These are phyloP conservation scores for Trichopus zeylanicus DNA, from an alignment of 116 monocot genomes.

Conservation along the genomic window DNA sequence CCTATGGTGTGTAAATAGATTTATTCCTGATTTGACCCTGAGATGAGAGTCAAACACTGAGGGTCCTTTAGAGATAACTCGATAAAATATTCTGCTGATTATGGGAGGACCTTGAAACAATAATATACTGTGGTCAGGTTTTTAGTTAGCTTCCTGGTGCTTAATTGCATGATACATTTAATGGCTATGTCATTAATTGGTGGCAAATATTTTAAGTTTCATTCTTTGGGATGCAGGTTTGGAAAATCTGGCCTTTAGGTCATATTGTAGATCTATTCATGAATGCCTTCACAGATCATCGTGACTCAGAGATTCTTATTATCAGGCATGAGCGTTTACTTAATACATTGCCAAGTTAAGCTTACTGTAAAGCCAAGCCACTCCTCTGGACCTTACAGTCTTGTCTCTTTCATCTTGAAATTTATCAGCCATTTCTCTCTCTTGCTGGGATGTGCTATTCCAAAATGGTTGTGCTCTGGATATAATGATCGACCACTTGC, in stretches of 20 bases:
- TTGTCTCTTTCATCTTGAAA: neutral
- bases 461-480: conserved; percentile 85
- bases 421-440: conserved; percentile 91
- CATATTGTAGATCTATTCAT: conserved; percentile 84
- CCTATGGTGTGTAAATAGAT: too few species aligned
- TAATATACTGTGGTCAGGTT: too few species aligned
- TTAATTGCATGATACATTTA: too few species aligned
- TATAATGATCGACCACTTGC: conserved; percentile 89
- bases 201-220: neutral
- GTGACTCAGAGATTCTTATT: conserved; percentile 95
- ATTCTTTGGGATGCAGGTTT: conserved; percentile 37
- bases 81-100: too few species aligned
- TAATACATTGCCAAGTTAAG: neutral
- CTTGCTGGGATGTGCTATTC: conserved; percentile 94
- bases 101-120: too few species aligned
- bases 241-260: conserved; percentile 88
- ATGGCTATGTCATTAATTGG: neutral
- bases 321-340: conserved; percentile 41
- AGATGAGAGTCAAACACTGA: too few species aligned
- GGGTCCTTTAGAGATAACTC: too few species aligned
- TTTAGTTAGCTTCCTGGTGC: too few species aligned
- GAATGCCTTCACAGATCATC: conserved; percentile 99
- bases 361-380: neutral
- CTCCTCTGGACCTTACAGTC: neutral
- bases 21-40: too few species aligned